Evolutionary conservation across 257 asterid genomes (phyloP).

Genomic region (Cynanchum wilfordii): DNA sequence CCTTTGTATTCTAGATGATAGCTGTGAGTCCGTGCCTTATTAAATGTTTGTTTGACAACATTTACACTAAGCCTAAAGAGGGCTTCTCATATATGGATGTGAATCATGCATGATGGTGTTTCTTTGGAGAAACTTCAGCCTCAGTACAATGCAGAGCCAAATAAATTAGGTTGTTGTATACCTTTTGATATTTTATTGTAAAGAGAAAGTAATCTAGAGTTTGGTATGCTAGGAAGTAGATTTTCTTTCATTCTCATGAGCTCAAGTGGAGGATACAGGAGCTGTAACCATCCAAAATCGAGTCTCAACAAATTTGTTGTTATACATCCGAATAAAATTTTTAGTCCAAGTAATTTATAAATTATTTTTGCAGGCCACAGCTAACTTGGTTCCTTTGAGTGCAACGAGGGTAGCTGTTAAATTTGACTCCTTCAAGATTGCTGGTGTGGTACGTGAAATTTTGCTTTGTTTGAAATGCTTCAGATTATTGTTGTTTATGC

Average conservation of each 20-base stretch:
- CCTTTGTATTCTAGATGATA: not conserved
- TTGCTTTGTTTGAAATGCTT: not conserved
- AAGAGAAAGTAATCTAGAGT: not conserved
- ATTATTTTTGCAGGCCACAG: conserved; percentile 45
- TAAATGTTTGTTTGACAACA: not conserved
- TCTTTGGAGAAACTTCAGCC: not conserved
- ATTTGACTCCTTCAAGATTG: conserved; percentile 57
- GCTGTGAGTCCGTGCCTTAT: not conserved
- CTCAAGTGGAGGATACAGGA: not conserved
- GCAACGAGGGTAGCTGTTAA: conserved; percentile 59
- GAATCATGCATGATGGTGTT: not conserved
- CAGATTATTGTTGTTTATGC: not conserved
- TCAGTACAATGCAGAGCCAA: not conserved
- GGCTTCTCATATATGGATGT: not conserved
- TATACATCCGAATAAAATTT: not conserved
- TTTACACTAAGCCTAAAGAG: not conserved
- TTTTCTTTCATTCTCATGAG: not conserved
- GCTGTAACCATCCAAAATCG: not conserved
- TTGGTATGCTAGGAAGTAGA: not conserved
- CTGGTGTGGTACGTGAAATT: conserved; percentile 49
- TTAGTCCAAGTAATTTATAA: not conserved
- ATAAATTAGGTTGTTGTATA: not conserved
- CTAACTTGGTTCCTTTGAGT: conserved; percentile 55
- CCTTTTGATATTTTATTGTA: not conserved
- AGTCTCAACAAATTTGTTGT: not conserved